Evolutionary conservation across 2,329 filamentous ascomycete species (phyloP), one percentile per base, ranked within the genome.

Genomic region (Epichloe festucae): DNA sequence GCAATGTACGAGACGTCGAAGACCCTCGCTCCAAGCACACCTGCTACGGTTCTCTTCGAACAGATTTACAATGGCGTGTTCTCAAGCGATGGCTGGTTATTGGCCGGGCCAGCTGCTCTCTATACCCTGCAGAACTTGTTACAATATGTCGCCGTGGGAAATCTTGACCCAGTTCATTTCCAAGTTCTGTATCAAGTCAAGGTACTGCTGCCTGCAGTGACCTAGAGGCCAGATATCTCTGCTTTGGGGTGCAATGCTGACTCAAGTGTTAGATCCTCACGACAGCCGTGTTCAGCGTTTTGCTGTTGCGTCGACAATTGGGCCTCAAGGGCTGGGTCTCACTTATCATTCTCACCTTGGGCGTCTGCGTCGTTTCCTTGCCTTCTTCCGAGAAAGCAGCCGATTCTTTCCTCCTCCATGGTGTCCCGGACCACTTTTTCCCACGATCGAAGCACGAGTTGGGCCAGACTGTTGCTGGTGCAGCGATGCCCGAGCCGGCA

Each of bases 51-150:
- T 1, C 75, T 96, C 17, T 87, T 94, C 63, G 78, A 83, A 60
- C 84, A 89, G 62, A 80, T 97, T 23, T 86, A 84, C 62, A 82
- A 80, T 59, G 81, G 83, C 34, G 85, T 96, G 15, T 95, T 97
- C 64, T 84, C 85, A 0, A 84, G 85, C 10, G 93, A 97, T 64
- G 89, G 89, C 58, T 97, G 91, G 91, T 95, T 95, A 67, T 72
- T 98, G 56, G 89, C 88, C 8, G 82, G 97, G 42, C 93, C 91
- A 0, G 93, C 91, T 4, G 77, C 82, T 4, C 74, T 97, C 2
- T 97, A 95, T 65, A 95, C 91, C 0, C 66, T 96, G 31, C 89
- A 96, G 62, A 97, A 96, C 63, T 86, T 87, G n/a, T 71, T 97
- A 50, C 89, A 96, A 66, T 98, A 96, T 63, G 79, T 94, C 49